These are phyloP conservation scores for Rubroshorea leprosula DNA, from an alignment of 345 rosid species.

Conservation along the genomic window DNA sequence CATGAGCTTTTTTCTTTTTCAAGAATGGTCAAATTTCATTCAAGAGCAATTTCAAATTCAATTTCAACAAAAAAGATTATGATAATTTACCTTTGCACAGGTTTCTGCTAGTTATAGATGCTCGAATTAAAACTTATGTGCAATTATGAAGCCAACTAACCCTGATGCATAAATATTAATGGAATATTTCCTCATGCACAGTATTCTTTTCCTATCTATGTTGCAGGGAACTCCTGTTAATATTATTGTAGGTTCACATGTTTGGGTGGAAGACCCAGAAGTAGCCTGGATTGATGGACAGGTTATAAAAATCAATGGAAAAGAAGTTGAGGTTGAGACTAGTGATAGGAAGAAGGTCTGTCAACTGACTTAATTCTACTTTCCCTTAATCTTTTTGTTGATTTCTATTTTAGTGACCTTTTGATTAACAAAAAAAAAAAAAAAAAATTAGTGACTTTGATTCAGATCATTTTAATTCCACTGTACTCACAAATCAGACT, in stretches of 20 bases:
- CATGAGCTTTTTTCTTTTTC: no score
- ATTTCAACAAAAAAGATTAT: background rate
- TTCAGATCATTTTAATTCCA: background rate
- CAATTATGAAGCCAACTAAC: no score
- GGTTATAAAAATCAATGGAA: slow-evolving; percentile 62
- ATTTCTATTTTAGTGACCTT: background rate
- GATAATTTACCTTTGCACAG: background rate
- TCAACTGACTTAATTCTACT: background rate
- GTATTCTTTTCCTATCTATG: slow-evolving; percentile 10
- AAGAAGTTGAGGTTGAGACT: slow-evolving; percentile 45
- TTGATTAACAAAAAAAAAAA: background rate
- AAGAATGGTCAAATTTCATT: no score
- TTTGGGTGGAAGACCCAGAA: slow-evolving; percentile 78
- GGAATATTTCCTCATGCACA: background rate
- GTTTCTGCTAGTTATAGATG: background rate
- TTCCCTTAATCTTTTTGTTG: background rate
- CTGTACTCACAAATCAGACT: no score
- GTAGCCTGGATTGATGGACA: slow-evolving; percentile 77
- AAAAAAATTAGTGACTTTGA: background rate
- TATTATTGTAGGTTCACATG: slow-evolving; percentile 84
- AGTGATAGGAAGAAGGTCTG: slow-evolving; percentile 58
- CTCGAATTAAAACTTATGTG: background rate
- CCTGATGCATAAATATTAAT: background rate
- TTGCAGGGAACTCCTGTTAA: slow-evolving; percentile 81
- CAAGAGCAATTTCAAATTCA: background rate